These are phyloP conservation scores for Circinella umbellata DNA, from an alignment of 371 early-diverging fungal species.

Conservation along the genomic window DNA sequence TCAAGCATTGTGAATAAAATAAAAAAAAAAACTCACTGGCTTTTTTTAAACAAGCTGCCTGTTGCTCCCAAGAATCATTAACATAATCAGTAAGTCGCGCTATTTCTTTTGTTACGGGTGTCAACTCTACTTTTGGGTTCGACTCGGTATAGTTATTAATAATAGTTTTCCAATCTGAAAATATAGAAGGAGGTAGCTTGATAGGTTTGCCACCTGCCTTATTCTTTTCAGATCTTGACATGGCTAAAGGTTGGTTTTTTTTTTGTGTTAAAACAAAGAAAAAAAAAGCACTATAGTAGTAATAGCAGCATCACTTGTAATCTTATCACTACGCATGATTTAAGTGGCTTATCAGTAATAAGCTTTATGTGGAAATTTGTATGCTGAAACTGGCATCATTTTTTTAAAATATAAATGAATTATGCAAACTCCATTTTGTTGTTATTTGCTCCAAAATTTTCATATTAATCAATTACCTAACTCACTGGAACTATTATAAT, in stretches of 20 bases:
- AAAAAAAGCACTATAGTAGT: no score
- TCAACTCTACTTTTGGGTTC: slow-evolving; percentile 7
- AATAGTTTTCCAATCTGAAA: slow-evolving; percentile 31
- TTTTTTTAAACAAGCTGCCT: slow-evolving; percentile 37
- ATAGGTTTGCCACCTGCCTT: slow-evolving; percentile 34
- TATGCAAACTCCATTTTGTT: no score
- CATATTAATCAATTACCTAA: no score
- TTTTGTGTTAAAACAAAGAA: no score
- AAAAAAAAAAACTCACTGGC: slow-evolving; percentile 27
- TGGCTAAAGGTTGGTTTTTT: background rate
- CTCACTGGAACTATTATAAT: no score
- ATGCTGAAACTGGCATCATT: no score
- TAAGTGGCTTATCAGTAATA: background rate
- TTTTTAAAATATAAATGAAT: no score
- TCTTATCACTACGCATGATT: background rate
- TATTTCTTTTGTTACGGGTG: slow-evolving; percentile 25
- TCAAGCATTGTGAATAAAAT: background rate
- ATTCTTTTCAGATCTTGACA: slow-evolving; percentile 27
- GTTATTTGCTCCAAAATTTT: no score
- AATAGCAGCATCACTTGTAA: no score
- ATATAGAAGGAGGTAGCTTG: slow-evolving; percentile 37
- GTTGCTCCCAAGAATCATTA: slow-evolving; percentile 38
- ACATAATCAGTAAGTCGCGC: slow-evolving; percentile 22
- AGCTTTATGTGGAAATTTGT: no score
- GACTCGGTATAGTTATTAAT: slow-evolving; percentile 7